Conservation (phyloP, 2,329 filamentous ascomycete genomes). For the Thielaviopsis euricoi region DNA sequence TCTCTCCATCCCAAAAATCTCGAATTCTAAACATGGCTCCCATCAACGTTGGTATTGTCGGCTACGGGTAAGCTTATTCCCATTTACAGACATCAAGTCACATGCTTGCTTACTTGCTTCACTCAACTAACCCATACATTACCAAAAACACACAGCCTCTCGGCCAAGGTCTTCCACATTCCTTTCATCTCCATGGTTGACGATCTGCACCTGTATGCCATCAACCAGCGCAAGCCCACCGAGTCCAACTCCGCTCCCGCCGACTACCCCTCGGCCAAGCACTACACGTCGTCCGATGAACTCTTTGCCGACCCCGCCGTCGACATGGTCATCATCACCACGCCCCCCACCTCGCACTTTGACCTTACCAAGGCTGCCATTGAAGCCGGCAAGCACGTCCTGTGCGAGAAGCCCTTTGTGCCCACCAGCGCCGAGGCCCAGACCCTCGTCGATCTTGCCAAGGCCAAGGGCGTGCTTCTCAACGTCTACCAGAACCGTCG, state of each 20-base stretch:
- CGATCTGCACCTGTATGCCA: constrained; percentile 44
- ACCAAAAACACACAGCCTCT: constrained; percentile 28
- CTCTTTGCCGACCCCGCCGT: constrained; percentile 49
- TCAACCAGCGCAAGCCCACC: constrained; percentile 58
- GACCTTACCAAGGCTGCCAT: constrained; percentile 46
- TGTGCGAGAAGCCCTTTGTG: constrained; percentile 74
- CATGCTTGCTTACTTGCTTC: constrained; percentile 2
- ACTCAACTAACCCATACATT: constrained; percentile 12
- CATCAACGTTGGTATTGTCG: constrained; percentile 34
- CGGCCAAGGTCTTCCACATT: constrained; percentile 71
- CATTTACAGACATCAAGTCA: constrained; percentile 1
- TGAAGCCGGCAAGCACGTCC: constrained; percentile 56
- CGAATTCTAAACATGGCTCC: constrained; percentile 11
- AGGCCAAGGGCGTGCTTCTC: constrained; percentile 33
- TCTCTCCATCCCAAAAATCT: neutral
- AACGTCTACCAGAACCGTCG: constrained; percentile 64
- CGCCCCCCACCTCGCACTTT: constrained; percentile 56
- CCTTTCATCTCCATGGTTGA: constrained; percentile 41
- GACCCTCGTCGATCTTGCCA: constrained; percentile 39
- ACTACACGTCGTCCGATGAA: constrained; percentile 44
- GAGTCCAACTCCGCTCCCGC: constrained; percentile 47
- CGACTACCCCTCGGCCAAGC: constrained; percentile 48
- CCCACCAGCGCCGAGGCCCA: constrained; percentile 52
- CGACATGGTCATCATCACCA: constrained; percentile 55
- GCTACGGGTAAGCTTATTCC: constrained; percentile 29